phyloP scores from a whole-genome alignment of 371 early-diverging fungal genomes.

The Gilbertella persicaria region DNA sequence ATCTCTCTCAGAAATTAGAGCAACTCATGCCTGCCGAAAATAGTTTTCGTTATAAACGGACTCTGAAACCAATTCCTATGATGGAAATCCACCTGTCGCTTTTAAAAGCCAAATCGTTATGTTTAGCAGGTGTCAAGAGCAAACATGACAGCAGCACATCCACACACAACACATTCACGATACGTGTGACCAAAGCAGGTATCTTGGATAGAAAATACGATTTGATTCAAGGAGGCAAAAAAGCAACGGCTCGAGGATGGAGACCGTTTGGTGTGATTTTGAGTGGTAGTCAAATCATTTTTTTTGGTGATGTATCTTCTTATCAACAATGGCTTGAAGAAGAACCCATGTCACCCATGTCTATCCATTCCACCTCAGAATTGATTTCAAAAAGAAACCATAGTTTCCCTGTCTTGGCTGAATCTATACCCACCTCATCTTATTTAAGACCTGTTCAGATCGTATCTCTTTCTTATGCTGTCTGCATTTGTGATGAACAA shows the following conservation, averaged over 20 bases:
- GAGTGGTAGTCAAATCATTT: conserved; percentile 76
- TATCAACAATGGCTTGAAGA: conserved; percentile 46
- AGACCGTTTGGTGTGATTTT: conserved; percentile 73
- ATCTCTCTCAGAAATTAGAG: conserved; percentile 37
- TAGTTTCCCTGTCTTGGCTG: conserved; percentile 20
- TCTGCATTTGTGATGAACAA: conserved; percentile 69
- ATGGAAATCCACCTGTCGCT: conserved; percentile 40
- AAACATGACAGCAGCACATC: conserved; percentile 24
- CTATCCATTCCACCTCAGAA: neutral
- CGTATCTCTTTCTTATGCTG: conserved; percentile 65
- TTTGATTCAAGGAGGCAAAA: conserved; percentile 64
- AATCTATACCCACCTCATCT: conserved; percentile 13
- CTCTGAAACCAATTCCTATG: conserved; percentile 29
- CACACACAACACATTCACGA: conserved; percentile 50
- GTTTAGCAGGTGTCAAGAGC: conserved; percentile 47
- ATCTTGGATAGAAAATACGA: conserved; percentile 75
- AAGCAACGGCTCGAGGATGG: conserved; percentile 73
- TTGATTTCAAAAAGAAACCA: conserved; percentile 15
- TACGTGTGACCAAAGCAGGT: conserved; percentile 73
- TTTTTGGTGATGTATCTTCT: conserved; percentile 60
- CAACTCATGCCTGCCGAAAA: conserved; percentile 47
- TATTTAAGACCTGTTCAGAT: conserved; percentile 51
- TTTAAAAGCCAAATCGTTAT: conserved; percentile 38
- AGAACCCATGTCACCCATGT: neutral
- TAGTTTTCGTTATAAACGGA: conserved; percentile 37